Conservation (phyloP, 768 basidiomycete species). For the Austroboletus festivus region DNA sequence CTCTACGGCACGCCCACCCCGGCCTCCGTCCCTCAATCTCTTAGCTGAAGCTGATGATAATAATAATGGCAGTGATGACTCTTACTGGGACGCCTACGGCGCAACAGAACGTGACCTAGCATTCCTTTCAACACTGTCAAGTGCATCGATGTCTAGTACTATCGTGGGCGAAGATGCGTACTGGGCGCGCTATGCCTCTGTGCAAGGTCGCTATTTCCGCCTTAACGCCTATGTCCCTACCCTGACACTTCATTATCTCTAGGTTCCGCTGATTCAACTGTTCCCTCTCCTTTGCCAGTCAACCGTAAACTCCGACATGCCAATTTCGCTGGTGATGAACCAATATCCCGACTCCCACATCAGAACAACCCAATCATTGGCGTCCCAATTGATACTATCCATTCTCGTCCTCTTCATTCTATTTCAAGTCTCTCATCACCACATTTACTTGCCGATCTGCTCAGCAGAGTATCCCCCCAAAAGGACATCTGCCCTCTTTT, state of each 20-base stretch:
- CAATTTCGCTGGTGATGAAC: slow-evolving; percentile 3
- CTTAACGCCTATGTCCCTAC: slow-evolving; percentile 12
- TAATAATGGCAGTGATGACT: slow-evolving; percentile 40
- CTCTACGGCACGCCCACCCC: background rate
- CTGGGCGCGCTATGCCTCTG: slow-evolving; percentile 69
- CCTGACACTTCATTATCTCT: slow-evolving; percentile 6
- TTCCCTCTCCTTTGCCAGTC: slow-evolving; percentile 47
- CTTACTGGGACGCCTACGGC: slow-evolving; percentile 71
- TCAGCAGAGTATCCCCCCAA: slow-evolving; percentile 25
- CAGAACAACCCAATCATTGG: slow-evolving; percentile 12
- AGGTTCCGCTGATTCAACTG: slow-evolving; percentile 74
- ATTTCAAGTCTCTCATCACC: slow-evolving; percentile 26
- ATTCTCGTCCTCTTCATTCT: slow-evolving; percentile 7
- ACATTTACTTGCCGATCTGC: slow-evolving; percentile 22
- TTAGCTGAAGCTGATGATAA: slow-evolving; percentile 18
- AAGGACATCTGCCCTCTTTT: slow-evolving; percentile 10
- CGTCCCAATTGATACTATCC: slow-evolving; percentile 19
- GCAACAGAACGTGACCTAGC: slow-evolving; percentile 31
- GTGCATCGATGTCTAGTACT: slow-evolving; percentile 8
- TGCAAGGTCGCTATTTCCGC: slow-evolving; percentile 52
- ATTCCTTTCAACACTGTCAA: slow-evolving; percentile 14
- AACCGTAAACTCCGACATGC: slow-evolving; percentile 26
- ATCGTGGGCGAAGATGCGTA: slow-evolving; percentile 56
- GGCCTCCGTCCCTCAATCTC: background rate
- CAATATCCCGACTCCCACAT: background rate